These are phyloP conservation scores for Ustilago trichophora DNA, from an alignment of 1,284 basidiomycete genomes.

Conservation along the genomic window DNA sequence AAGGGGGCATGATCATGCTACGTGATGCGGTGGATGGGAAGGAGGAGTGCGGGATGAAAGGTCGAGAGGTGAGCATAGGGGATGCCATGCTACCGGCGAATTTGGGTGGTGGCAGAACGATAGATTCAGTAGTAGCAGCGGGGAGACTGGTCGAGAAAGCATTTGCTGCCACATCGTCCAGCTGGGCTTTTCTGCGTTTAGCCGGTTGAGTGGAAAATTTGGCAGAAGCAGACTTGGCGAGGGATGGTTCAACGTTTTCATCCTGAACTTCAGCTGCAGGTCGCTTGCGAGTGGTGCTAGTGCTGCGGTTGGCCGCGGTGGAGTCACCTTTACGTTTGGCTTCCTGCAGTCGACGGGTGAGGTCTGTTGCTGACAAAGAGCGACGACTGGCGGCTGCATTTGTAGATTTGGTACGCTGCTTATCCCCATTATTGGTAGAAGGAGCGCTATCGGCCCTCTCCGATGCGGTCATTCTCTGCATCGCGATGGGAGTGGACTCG, in stretches of 20 bases:
- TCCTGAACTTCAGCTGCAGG: slow-evolving; percentile 17
- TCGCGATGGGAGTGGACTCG: slow-evolving; percentile 22
- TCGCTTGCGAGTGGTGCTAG: slow-evolving; percentile 17
- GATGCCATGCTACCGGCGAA: neutral
- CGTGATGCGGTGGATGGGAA: slow-evolving; percentile 22
- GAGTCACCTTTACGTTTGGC: slow-evolving; percentile 30
- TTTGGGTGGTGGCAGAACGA: slow-evolving; percentile 2
- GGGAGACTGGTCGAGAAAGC: slow-evolving; percentile 1
- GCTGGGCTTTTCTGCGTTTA: slow-evolving; percentile 20
- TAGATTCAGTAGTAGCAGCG: slow-evolving; percentile 3
- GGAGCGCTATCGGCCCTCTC: slow-evolving; percentile 3
- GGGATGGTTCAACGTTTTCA: slow-evolving; percentile 20
- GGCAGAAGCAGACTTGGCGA: neutral
- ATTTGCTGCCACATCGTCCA: slow-evolving; percentile 16
- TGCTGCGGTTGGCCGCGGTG: slow-evolving; percentile 1
- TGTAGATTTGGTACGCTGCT: neutral
- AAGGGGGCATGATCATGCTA: slow-evolving; percentile 23
- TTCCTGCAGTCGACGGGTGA: slow-evolving; percentile 40
- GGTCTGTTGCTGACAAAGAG: slow-evolving; percentile 36
- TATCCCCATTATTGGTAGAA: slow-evolving; percentile 1
- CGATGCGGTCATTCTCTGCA: neutral
- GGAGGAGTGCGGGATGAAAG: slow-evolving; percentile 21
- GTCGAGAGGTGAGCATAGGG: slow-evolving; percentile 35
- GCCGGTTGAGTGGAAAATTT: neutral
- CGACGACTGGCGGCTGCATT: slow-evolving; percentile 1